phyloP scores from a whole-genome alignment of 177 flowering plant genomes.

The Vitis hybrid region DNA sequence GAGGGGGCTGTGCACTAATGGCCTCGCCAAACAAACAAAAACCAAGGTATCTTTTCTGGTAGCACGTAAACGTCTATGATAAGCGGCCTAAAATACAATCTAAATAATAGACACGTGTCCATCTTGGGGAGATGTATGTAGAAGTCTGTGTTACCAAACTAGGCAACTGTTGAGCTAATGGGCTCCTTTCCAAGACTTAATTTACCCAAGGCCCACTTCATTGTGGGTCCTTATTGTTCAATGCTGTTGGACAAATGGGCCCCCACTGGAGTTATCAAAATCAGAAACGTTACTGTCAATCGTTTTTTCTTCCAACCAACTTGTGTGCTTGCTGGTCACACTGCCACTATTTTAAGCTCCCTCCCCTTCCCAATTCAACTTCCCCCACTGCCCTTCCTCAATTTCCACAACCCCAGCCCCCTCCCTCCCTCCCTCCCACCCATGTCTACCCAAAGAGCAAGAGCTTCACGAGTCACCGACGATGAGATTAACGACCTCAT shows the following conservation, averaged over 20 bases:
- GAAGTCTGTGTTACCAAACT: no score
- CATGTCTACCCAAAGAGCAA: slow-evolving; percentile 34
- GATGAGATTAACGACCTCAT: slow-evolving; percentile 42
- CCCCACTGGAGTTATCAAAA: neutral
- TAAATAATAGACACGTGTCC: slow-evolving; percentile 2
- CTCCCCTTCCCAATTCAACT: slow-evolving; percentile 6
- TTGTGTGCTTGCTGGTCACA: neutral
- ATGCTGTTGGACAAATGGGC: slow-evolving; percentile 18
- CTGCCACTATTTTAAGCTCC: slow-evolving; percentile 13
- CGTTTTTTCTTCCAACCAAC: neutral
- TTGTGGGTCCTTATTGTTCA: slow-evolving; percentile 16
- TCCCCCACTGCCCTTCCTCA: slow-evolving; percentile 1
- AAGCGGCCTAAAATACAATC: neutral
- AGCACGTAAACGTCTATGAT: neutral
- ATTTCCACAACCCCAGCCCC: neutral
- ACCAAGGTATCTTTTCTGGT: slow-evolving; percentile 24
- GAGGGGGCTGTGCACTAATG: neutral
- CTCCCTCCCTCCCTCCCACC: slow-evolving; percentile 1
- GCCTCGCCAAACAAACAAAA: neutral
- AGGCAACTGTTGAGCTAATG: neutral
- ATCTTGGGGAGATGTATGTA: neutral
- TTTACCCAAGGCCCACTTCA: slow-evolving; percentile 6
- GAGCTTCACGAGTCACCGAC: slow-evolving; percentile 16
- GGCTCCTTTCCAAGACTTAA: neutral
- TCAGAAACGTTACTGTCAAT: neutral